Evolutionary conservation across 768 basidiomycete species (phyloP).

Genomic region (Suillus sp.): DNA sequence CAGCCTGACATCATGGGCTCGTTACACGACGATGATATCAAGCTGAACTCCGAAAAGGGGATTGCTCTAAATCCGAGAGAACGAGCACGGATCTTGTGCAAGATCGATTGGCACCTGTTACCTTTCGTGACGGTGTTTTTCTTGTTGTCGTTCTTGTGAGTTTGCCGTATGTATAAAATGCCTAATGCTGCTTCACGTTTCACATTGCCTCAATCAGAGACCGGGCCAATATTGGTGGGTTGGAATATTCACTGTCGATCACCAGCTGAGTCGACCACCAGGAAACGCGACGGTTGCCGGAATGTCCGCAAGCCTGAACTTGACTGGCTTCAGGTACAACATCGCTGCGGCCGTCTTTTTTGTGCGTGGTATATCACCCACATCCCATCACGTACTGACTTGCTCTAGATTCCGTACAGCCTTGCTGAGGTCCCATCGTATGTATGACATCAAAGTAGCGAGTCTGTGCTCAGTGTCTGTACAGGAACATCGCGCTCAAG

Average conservation of each 20-base stretch:
- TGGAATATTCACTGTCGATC: not conserved
- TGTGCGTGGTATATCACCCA: conserved; percentile 17
- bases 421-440: conserved; percentile 42
- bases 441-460: conserved; percentile 13
- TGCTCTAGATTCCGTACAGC: conserved; percentile 36
- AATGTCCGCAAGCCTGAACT: conserved; percentile 40
- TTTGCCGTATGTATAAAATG: conserved; percentile 7
- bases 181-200: not conserved
- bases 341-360: conserved; percentile 43
- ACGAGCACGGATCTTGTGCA: conserved; percentile 37
- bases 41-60: conserved; percentile 1
- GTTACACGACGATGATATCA: not conserved
- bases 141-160: conserved; percentile 49
- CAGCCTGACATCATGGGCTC: not conserved
- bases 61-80: conserved; percentile 17
- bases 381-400: conserved; percentile 5
- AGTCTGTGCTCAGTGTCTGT: conserved; percentile 6
- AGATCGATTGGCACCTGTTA: conserved; percentile 46
- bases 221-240: conserved; percentile 46
- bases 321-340: conserved; percentile 39
- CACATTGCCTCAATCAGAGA: conserved; percentile 34
- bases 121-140: conserved; percentile 47
- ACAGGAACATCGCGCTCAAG: conserved; percentile 41
- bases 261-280: conserved; percentile 11
- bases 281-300: conserved; percentile 49